Evolutionary conservation across 768 basidiomycete species (phyloP).

Genomic region (Russula ochroleuca): DNA sequence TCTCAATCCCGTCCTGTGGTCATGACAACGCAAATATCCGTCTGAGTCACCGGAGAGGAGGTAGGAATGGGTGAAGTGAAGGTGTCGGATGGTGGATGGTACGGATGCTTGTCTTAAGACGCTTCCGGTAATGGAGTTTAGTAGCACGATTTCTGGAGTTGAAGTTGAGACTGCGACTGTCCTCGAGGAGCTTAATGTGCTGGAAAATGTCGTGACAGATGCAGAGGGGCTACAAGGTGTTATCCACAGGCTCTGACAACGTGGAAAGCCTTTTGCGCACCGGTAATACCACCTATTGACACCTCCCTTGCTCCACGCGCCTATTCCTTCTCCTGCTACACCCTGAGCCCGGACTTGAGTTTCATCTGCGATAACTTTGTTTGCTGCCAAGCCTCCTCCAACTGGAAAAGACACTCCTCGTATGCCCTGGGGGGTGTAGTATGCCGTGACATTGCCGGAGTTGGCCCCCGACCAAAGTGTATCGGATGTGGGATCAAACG

Average conservation of each 20-base stretch:
- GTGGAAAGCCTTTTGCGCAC: slow-evolving; percentile 43
- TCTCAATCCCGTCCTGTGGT: slow-evolving; percentile 57
- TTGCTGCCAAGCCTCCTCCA: slow-evolving; percentile 63
- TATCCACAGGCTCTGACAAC: slow-evolving; percentile 41
- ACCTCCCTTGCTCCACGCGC: slow-evolving; percentile 81
- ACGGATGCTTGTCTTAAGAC: slow-evolving; percentile 53
- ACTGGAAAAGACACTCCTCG: slow-evolving; percentile 73
- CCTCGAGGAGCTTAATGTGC: slow-evolving; percentile 49
- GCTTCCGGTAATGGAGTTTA: slow-evolving; percentile 72
- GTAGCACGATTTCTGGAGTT: slow-evolving; percentile 57
- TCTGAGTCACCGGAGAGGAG: slow-evolving; percentile 69
- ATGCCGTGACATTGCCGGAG: slow-evolving; percentile 63
- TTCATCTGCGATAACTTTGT: slow-evolving; percentile 73
- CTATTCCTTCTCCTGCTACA: slow-evolving; percentile 57
- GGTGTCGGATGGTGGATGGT: slow-evolving; percentile 57
- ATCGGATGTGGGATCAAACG: slow-evolving; percentile 90
- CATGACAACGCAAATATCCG: slow-evolving; percentile 68
- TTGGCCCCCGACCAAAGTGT: slow-evolving; percentile 81
- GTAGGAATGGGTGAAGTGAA: slow-evolving; percentile 59
- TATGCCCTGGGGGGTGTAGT: slow-evolving; percentile 57
- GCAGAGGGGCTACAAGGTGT: slow-evolving; percentile 32
- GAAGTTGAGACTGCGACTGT: slow-evolving; percentile 56
- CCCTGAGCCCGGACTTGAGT: slow-evolving; percentile 68
- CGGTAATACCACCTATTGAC: slow-evolving; percentile 77
- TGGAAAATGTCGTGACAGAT: slow-evolving; percentile 42